These are phyloP conservation scores for Beauveria caledonica DNA, from an alignment of 2,329 filamentous ascomycete genomes.

Conservation along the genomic window DNA sequence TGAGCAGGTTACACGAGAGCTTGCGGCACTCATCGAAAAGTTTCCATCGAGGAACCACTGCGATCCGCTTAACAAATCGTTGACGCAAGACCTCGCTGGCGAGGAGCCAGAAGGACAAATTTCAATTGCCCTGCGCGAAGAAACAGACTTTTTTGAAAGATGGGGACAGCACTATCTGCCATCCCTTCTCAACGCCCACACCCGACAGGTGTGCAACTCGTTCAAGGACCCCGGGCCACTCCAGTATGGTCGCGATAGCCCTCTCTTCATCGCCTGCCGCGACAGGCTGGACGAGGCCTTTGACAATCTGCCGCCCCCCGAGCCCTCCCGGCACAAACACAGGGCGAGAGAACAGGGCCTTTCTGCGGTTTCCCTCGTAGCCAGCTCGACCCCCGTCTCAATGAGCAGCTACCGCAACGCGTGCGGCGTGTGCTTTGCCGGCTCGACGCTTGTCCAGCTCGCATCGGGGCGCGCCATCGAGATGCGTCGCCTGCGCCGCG, in stretches of 20 bases:
- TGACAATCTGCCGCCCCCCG: constrained; percentile 36
- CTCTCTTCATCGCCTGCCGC: constrained; percentile 43
- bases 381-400: constrained; percentile 14
- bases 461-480: constrained; percentile 30
- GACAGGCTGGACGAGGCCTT: constrained; percentile 41
- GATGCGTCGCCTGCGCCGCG: constrained; percentile 36
- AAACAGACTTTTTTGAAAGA: constrained; percentile 29
- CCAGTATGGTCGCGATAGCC: constrained; percentile 41
- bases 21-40: constrained; percentile 24
- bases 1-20: constrained; percentile 13
- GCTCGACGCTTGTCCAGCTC: constrained; percentile 37
- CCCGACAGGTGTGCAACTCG: constrained; percentile 49
- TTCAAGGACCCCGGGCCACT: constrained; percentile 54
- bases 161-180: constrained; percentile 54
- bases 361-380: background rate
- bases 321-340: constrained; percentile 22
- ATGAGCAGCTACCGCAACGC: constrained; percentile 38
- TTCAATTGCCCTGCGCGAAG: constrained; percentile 34
- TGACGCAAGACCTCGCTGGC: constrained; percentile 41
- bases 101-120: constrained; percentile 40
- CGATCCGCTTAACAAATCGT: constrained; percentile 34
- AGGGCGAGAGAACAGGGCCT: background rate
- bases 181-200: constrained; percentile 47
- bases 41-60: constrained; percentile 27
- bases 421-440: constrained; percentile 44